Base-by-base conservation (phyloP, 73 alveolate genomes). In the Tetrahymena elliotti region DNA sequence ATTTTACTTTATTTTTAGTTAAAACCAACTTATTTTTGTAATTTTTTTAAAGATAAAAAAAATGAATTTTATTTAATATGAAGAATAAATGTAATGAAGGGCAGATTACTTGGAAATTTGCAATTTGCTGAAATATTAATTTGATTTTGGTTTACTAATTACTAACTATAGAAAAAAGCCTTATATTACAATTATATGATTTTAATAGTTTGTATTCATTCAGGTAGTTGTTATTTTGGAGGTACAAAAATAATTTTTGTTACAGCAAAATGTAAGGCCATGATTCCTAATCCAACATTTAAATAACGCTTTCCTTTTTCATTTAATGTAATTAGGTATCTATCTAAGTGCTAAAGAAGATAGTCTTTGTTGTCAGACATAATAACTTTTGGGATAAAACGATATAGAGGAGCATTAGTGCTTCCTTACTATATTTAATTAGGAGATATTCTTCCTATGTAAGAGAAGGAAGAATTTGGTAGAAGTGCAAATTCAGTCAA, bases 401-500 rank as follows among this genome's bases (percentile, higher is more conserved):
- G 88, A 68, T 68, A 68, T 22, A 68, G 88, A 68, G 88, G 88
- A n/a, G 88, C 88, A 68, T 68, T 68, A 68, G 16, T 68, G 33
- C 33, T 68, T 27, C 88, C 88, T 68, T 68, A 47, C 20, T 47
- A 68, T 68, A 68, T 31, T 68, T 68, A 31, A 7, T 68, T 27
- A 68, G 38, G 88, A 68, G 88, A n/a, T n/a, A 68, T 68, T 68
- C 88, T 68, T 68, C 88, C 88, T 27, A 68, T 68, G n/a, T 68
- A 68, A 31, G 88, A 68, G 36, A 68, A 68, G 10, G 88, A 6
- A 27, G 88, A 68, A 36, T 68, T 68, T 27, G 88, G 88, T 68
- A 68, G 88, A 68, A 68, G 88, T 68, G 88, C 88, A 68, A 68
- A 68, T 68, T 68, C 88, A 68, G 88, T 68, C 88, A 68, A 68